Evolutionary conservation across 1,284 basidiomycete species (phyloP).

Genomic region (Ustilago shanxiensis): DNA sequence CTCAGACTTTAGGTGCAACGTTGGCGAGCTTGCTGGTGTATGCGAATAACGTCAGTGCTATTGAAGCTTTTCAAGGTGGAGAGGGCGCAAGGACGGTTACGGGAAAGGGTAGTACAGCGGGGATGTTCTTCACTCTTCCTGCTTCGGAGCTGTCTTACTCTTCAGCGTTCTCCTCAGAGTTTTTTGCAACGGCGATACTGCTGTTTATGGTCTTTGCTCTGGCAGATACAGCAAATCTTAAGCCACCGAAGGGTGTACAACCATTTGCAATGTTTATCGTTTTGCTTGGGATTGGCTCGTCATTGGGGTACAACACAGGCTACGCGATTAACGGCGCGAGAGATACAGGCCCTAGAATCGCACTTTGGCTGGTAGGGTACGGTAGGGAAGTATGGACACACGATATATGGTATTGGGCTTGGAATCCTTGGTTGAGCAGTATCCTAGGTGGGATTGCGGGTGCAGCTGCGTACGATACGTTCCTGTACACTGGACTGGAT

Average conservation of each 20-base stretch:
- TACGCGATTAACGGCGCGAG: constrained; percentile 78
- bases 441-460: constrained; percentile 69
- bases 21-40: constrained; percentile 79
- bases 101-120: constrained; percentile 74
- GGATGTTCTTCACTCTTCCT: constrained; percentile 79
- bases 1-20: constrained; percentile 80
- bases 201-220: constrained; percentile 59
- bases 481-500: constrained; percentile 70
- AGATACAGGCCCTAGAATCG: constrained; percentile 77
- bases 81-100: constrained; percentile 75
- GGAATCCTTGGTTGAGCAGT: constrained; percentile 74
- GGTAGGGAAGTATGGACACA: constrained; percentile 72
- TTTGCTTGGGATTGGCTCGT: constrained; percentile 75
- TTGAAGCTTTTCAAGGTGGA: constrained; percentile 79
- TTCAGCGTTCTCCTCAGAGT: constrained; percentile 50
- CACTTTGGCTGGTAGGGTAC: constrained; percentile 77
- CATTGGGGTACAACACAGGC: constrained; percentile 76
- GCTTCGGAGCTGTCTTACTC: constrained; percentile 33
- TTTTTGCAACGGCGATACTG: constrained; percentile 57
- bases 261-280: constrained; percentile 75
- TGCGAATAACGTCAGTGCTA: constrained; percentile 81
- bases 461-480: constrained; percentile 67
- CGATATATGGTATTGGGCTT: constrained; percentile 80
- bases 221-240: constrained; percentile 70
- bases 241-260: constrained; percentile 74